Evolutionary conservation across 2,329 filamentous ascomycete species (phyloP).

Genomic region (Bimuria novae-zelandiae): DNA sequence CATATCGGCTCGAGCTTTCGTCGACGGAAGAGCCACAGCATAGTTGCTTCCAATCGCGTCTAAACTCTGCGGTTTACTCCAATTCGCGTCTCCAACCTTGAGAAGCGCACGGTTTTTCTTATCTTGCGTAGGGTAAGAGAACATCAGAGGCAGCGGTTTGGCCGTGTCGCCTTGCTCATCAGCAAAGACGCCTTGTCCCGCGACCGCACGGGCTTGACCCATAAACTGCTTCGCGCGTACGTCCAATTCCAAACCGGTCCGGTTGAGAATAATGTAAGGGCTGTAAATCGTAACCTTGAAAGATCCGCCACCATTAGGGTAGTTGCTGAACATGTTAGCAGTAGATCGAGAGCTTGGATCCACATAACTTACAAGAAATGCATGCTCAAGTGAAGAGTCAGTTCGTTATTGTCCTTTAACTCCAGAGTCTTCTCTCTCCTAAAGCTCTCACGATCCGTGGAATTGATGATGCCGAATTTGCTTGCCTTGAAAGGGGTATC

Average conservation of each 20-base stretch:
- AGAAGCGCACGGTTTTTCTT: constrained; percentile 87
- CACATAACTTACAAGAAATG: constrained; percentile 73
- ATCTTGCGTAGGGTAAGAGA: constrained; percentile 87
- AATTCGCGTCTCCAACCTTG: constrained; percentile 85
- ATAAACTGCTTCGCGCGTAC: constrained; percentile 89
- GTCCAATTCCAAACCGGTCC: constrained; percentile 86
- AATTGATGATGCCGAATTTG: constrained; percentile 97
- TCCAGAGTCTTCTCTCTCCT: constrained; percentile 77
- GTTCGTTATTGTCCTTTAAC: constrained; percentile 82
- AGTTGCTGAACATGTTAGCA: constrained; percentile 54
- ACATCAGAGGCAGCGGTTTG: constrained; percentile 93
- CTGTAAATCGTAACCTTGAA: constrained; percentile 96
- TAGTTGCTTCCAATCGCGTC: constrained; percentile 94
- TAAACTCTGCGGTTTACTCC: constrained; percentile 98
- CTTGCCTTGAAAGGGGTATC: constrained; percentile 93
- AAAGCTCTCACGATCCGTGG: constrained; percentile 85
- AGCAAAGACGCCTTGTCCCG: constrained; percentile 73
- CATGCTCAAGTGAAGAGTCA: constrained; percentile 78
- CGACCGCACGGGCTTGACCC: constrained; percentile 78
- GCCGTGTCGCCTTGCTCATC: constrained; percentile 62
- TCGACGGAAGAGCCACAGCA: constrained; percentile 81
- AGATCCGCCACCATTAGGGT: constrained; percentile 89
- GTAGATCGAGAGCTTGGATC: not conserved
- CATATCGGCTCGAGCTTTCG: constrained; percentile 75
- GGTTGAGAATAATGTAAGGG: constrained; percentile 93